Base-by-base conservation (phyloP, 371 early-diverging fungal genomes). In the Apophysomyces ossiformis region DNA sequence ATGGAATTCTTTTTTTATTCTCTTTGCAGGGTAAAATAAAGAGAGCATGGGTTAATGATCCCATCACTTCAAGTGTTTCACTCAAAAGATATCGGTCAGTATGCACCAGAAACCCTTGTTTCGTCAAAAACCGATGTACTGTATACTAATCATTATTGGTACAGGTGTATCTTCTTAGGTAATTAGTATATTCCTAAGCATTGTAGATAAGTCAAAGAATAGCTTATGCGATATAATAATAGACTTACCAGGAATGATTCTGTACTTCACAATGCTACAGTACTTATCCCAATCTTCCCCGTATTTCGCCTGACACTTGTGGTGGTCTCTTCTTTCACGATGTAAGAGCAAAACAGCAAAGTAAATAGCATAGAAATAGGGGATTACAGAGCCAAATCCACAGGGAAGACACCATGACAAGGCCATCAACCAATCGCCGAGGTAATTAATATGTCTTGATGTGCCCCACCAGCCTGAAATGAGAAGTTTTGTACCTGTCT, bases 391-490 rank as follows among this genome's bases (percentile, higher is more conserved):
- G 60, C 77, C 84, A 54, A 74, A 79, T 6, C 85, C 85, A 62
- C 85, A 86, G 32, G 93, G 90, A 37, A 95, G 78, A 62, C 92
- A 92, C 90, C 92, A 94, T 0, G 94, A 81, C 56, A 93, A 71
- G 15, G 90, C 87, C 93, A 95, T 92, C 32, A 93, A 74, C 90
- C 93, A 92, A 74, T 96, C 96, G 38, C 92, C 94, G 58, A 92
- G 77, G 79, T 98, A 98, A 75, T 98, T 96, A 69, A 96, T 92
- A 68, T 98, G 94, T 47, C 96, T 84, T 9, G 96, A 92, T 50
- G 85, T 78, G 5, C 96, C 97, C 95, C 96, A 98, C 96, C 96
- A 98, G 45, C 98, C 96, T 43, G 86, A 85, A 38, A 89, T 86
- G 43, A 97, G 80, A 61, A 97, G 83, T 68, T 87, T 90, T 60